Percentiles rank a stretch among this genome's conserved stretches.
Conservation (phyloP, 2,329 filamentous ascomycete species). For the Cercospora sesami region DNA sequence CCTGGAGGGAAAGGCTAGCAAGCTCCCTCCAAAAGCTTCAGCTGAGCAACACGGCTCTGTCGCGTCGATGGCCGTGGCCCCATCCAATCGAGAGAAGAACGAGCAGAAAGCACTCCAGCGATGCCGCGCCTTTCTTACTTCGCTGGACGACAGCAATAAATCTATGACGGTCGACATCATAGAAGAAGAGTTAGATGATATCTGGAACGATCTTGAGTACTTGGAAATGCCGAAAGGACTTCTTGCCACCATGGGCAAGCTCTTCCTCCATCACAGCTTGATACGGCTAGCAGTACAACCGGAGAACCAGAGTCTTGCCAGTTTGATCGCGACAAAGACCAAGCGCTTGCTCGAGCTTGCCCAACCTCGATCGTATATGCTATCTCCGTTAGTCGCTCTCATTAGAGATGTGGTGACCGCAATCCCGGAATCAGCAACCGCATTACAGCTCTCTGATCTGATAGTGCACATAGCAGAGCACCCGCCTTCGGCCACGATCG, state of each 20-base stretch:
- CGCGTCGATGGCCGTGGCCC: slow-evolving; percentile 21
- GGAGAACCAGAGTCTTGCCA: slow-evolving; percentile 6
- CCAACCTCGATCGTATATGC: slow-evolving; percentile 36
- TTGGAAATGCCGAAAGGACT: slow-evolving; percentile 49
- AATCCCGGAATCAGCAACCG: slow-evolving; percentile 33
- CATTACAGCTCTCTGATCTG: slow-evolving; percentile 43
- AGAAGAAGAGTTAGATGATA: slow-evolving; percentile 32
- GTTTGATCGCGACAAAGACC: slow-evolving; percentile 15
- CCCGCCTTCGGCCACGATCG: slow-evolving; percentile 45
- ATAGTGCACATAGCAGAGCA: slow-evolving; percentile 44
- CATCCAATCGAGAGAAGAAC: slow-evolving; percentile 32
- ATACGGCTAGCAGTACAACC: slow-evolving; percentile 30
- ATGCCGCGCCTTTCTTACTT: slow-evolving; percentile 19
- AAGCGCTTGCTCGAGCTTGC: slow-evolving; percentile 27
- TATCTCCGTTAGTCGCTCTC: slow-evolving; percentile 33
- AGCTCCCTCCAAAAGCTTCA: slow-evolving; percentile 11
- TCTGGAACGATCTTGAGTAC: slow-evolving; percentile 52
- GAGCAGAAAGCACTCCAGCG: slow-evolving; percentile 31
- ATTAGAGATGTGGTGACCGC: slow-evolving; percentile 30
- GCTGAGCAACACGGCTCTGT: slow-evolving; percentile 27
- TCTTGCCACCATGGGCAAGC: slow-evolving; percentile 40
- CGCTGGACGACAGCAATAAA: slow-evolving; percentile 2
- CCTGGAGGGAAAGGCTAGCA: slow-evolving; percentile 3
- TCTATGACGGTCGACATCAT: not conserved
- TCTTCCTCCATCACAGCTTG: slow-evolving; percentile 42